Evolutionary conservation across 169 alveolate species (phyloP), one percentile per base, ranked within the genome.

Genomic region (Cryptosporidium sp.): DNA sequence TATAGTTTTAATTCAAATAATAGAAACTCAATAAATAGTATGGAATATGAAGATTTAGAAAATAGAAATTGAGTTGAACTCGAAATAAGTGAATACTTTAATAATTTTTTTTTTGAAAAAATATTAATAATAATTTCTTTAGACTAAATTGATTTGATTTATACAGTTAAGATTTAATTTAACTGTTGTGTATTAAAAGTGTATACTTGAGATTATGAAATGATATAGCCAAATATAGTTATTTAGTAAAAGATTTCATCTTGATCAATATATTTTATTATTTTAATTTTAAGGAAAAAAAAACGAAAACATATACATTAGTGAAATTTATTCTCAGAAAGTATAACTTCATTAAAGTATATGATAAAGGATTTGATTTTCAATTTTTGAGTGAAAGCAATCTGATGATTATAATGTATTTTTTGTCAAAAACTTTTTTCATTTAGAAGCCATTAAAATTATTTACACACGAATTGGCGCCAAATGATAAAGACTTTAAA

Each of bases 381-480:
- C 5, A 26, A 48, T 48, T 1, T 48, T 48, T 48, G 56, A 3
- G 56, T 48, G 56, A 48, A 48, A 14, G 12, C 23, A 42, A 33
- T 12, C 21, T 39, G 21, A 35, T 10, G 12, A 69, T 69, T 26
- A 12, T 39, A 69, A 69, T 65, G 16, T 31, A 37, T 69, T 23
- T 18, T 69, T 69, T 69, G 56, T 39, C 31, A 44, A 69, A 23
- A 23, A 37, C 14, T 18, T 16, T 7, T 21, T 7, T 65, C 33
- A 61, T 61, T 61, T 61, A 61, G 18, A 9, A 16, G 80, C 44
- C 44, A 69, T 39, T 51, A 69, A n/a, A 42, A 39, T 8, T 68
- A 37, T 44, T 71, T 71, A 71, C 85, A 71, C 85, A 71, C 85
- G 85, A 37, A 29, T 21, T 71, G 85, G 69, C 85, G 85, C 85